These are phyloP conservation scores for Phaeoacremonium minimum DNA, from an alignment of 2,329 filamentous ascomycete genomes.

Conservation along the genomic window DNA sequence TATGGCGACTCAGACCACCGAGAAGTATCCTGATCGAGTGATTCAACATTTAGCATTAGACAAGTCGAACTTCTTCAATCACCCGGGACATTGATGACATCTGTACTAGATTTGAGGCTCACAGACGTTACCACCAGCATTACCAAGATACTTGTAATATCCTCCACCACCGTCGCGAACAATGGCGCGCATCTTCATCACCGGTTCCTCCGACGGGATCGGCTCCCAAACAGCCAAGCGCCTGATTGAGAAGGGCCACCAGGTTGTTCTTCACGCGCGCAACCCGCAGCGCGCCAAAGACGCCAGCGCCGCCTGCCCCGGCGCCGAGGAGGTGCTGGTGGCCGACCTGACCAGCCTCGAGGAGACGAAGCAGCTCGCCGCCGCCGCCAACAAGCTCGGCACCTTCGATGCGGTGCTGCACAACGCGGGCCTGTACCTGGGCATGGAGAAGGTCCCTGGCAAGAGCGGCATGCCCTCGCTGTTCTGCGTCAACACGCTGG, in stretches of 20 bases:
- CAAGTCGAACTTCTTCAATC: too few relatives aligned
- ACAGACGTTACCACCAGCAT: too few relatives aligned
- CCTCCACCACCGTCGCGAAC: too few relatives aligned
- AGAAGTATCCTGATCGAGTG: too few relatives aligned
- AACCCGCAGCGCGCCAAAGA: constrained; percentile 48
- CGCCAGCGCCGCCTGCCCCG: constrained; percentile 40
- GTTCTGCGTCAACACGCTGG: constrained; percentile 52
- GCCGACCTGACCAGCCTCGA: constrained; percentile 47
- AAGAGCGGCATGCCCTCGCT: constrained; percentile 36
- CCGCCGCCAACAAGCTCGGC: constrained; percentile 41
- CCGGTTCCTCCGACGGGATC: constrained; percentile 54
- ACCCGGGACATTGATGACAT: too few relatives aligned
- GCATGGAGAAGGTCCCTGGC: constrained; percentile 23
- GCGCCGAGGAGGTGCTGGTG: constrained; percentile 43
- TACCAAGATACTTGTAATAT: too few relatives aligned
- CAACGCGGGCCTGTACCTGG: constrained; percentile 49
- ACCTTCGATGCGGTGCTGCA: constrained; percentile 53
- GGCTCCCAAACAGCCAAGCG: constrained; percentile 45
- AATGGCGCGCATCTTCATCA: constrained; percentile 35
- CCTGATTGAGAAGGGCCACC: constrained; percentile 46
- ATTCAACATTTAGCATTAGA: too few relatives aligned
- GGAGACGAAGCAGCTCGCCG: constrained; percentile 46
- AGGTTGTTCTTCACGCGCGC: constrained; percentile 52
- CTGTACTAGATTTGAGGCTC: too few relatives aligned
- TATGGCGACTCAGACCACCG: too few relatives aligned